Evolutionary conservation across 176 grass and related monocot genomes (phyloP).

Genomic region (Musa troglodytarum): DNA sequence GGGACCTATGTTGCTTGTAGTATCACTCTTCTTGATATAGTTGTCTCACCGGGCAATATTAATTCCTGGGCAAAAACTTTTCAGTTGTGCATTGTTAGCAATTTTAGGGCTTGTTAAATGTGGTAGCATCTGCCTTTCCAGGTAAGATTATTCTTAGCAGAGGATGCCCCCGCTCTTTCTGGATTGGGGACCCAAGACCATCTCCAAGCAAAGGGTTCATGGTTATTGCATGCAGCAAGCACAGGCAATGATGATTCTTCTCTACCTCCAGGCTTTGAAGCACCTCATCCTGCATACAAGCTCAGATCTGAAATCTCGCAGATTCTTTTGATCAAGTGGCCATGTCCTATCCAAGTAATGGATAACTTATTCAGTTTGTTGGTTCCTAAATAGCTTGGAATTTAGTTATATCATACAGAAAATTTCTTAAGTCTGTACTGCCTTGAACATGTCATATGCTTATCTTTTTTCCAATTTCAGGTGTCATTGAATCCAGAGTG

Average conservation of each 20-base stretch:
- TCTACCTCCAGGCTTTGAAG: conserved; percentile 83
- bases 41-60: too few relatives aligned
- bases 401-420: too few relatives aligned
- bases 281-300: conserved; percentile 40
- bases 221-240: conserved; percentile 53
- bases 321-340: conserved; percentile 65
- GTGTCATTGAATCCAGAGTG: conserved; percentile 54
- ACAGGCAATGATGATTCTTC: conserved; percentile 59
- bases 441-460: neutral
- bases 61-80: neutral
- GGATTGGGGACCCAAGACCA: conserved; percentile 69
- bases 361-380: neutral
- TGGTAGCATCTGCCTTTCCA: conserved; percentile 19
- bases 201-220: conserved; percentile 96
- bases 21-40: too few relatives aligned
- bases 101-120: neutral
- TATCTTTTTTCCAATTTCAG: conserved; percentile 33
- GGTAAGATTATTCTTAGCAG: conserved; percentile 86
- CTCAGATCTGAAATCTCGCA: conserved; percentile 57
- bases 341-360: conserved; percentile 53
- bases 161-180: conserved; percentile 77
- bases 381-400: neutral
- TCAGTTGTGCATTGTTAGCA: neutral
- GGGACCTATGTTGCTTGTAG: too few relatives aligned
- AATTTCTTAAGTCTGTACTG: too few relatives aligned